Base-by-base conservation (phyloP, 2,329 filamentous ascomycete species). In the Fusarium sp. region DNA sequence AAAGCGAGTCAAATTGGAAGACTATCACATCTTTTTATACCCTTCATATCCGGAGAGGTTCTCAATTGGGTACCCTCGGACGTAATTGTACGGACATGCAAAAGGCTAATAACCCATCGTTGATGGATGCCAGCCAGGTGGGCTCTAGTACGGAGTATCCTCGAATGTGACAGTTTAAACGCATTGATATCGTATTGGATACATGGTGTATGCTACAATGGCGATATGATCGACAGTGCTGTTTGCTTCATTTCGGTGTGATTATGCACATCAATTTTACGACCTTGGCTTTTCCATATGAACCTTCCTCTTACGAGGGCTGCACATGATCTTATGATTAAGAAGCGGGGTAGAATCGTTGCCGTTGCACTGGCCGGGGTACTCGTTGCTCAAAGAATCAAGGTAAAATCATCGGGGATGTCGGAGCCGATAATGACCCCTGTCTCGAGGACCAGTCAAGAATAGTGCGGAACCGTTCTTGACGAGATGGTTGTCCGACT, bases 211-310 rank as follows among this genome's bases (percentile, higher is more conserved):
- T 12, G 16, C 41, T 20, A 9, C 20, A 12, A 62, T 18, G 16
- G 11, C 37, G 40, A 2, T 37, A 4, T 41, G 59, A 62, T 62
- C 57, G 30, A 3, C 57, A 62, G 15, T 8, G 4, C 3, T 8
- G 13, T n/a, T 55, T 62, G 16, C 59, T 41, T 6, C 2, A n/a
- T 28, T 1, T 4, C 3, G 0, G 2, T n/a, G 6, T 28, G 4
- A n/a, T n/a, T 36, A 62, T 13, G 59, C 57, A 31, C 41, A 62
- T 41, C 49, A 62, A 62, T 33, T 56, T 62, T 23, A 16, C 5
- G 30, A 13, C 31, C 26, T 41, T 62, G 47, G 11, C 7, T 46
- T 12, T 20, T 1, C 16, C 23, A 37, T 15, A 20, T 8, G 36
- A 62, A 62, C 47, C 41, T 56, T 46, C 40, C 59, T 45, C 6